These are phyloP conservation scores for Asterionellopsis glacialis DNA, from an alignment of 108 stramenopile genomes.

Conservation along the genomic window DNA sequence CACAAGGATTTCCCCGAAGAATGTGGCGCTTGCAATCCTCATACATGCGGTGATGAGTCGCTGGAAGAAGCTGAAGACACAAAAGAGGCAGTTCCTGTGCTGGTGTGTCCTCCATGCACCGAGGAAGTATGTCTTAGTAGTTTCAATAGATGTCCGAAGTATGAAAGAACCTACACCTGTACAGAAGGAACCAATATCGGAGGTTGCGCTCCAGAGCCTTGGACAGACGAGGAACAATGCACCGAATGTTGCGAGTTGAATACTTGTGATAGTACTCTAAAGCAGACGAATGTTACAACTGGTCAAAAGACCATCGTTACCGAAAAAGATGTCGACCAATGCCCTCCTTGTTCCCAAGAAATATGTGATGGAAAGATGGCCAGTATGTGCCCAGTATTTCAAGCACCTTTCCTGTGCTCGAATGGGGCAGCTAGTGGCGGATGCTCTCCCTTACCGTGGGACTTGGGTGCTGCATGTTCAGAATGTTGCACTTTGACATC, in stretches of 20 bases:
- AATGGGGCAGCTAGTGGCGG: slow-evolving; percentile 47
- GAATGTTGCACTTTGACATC: neutral
- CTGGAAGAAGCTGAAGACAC: neutral
- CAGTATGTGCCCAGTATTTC: slow-evolving; percentile 33
- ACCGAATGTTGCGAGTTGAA: slow-evolving; percentile 57
- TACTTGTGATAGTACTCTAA: slow-evolving; percentile 3
- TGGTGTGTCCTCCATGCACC: slow-evolving; percentile 43
- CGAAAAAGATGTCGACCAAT: slow-evolving; percentile 9
- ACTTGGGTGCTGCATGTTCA: slow-evolving; percentile 6
- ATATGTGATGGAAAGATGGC: slow-evolving; percentile 31
- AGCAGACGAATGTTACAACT: too few species aligned
- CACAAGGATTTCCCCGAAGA: slow-evolving; percentile 36
- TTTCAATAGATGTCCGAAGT: slow-evolving; percentile 57
- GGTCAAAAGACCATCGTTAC: slow-evolving; percentile 5
- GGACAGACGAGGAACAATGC: slow-evolving; percentile 40
- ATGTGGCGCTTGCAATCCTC: slow-evolving; percentile 59
- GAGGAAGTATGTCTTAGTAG: slow-evolving; percentile 43
- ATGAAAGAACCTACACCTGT: slow-evolving; percentile 57
- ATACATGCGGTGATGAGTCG: slow-evolving; percentile 5
- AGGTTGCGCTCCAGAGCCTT: slow-evolving; percentile 52
- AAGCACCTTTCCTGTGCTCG: slow-evolving; percentile 58
- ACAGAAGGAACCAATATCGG: slow-evolving; percentile 45
- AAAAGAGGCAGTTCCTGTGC: slow-evolving; percentile 5
- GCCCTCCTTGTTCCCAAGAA: slow-evolving; percentile 39
- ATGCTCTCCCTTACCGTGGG: slow-evolving; percentile 59